phyloP scores from a whole-genome alignment of 306 rosid genomes.

The Carpinus fangiana region DNA sequence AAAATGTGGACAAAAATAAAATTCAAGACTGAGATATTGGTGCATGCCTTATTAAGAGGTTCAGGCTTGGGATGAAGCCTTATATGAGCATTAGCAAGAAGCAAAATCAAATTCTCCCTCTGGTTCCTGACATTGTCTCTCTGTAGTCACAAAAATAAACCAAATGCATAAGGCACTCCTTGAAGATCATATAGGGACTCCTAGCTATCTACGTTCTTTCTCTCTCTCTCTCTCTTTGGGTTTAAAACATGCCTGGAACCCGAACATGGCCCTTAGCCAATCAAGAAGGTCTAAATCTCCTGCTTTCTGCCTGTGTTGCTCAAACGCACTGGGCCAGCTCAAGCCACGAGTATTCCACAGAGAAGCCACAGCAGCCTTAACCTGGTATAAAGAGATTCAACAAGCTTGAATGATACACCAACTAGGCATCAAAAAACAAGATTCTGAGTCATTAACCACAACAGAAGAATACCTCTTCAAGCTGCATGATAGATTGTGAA shows the following conservation, averaged over 20 bases:
- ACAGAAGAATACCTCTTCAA: conserved; percentile 71
- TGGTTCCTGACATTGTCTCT: conserved; percentile 95
- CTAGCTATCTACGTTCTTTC: not conserved
- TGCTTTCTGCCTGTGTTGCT: conserved; percentile 73
- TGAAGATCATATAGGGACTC: not conserved
- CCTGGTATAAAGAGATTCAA: conserved; percentile 45
- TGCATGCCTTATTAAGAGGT: conserved; percentile 85
- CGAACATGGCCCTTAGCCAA: conserved; percentile 97
- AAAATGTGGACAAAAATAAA: not conserved
- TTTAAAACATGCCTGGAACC: conserved; percentile 71
- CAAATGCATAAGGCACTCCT: conserved; percentile 23
- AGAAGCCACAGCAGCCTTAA: conserved; percentile 87
- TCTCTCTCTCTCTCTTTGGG: not conserved
- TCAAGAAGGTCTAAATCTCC: conserved; percentile 89
- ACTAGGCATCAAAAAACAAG: conserved; percentile 21
- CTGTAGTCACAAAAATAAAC: conserved; percentile 49
- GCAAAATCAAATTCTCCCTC: conserved; percentile 90
- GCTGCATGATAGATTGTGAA: conserved; percentile 92
- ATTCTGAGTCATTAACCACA: conserved; percentile 7
- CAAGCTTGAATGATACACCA: conserved; percentile 23
- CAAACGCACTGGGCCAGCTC: conserved; percentile 82
- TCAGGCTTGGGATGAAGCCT: conserved; percentile 92
- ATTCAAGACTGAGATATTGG: conserved; percentile 7
- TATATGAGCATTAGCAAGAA: conserved; percentile 83
- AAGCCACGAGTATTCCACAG: conserved; percentile 79